Evolutionary conservation across 2,329 filamentous ascomycete genomes (phyloP).

Genomic region (Thielaviopsis cerberus): DNA sequence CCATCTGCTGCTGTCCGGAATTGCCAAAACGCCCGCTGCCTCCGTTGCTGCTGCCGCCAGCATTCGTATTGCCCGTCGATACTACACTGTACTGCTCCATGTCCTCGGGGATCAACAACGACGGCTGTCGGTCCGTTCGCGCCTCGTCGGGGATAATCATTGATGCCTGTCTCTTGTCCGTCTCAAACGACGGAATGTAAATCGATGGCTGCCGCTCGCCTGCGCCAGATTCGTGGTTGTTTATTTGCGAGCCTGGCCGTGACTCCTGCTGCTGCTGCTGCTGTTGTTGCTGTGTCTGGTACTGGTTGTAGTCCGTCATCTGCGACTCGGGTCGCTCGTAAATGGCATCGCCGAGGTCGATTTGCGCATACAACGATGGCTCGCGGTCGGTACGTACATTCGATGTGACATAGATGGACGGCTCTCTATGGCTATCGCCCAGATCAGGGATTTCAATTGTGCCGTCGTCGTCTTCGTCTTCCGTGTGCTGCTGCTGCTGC

Average conservation of each 20-base stretch:
- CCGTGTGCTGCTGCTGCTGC: neutral
- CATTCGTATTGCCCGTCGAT: neutral
- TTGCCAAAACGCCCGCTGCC: neutral
- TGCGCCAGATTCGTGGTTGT: neutral
- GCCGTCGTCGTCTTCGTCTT: slow-evolving; percentile 11
- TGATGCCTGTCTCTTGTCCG: slow-evolving; percentile 4
- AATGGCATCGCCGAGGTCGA: slow-evolving; percentile 6
- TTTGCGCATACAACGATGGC: slow-evolving; percentile 6
- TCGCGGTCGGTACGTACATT: slow-evolving; percentile 7
- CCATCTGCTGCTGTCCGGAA: neutral
- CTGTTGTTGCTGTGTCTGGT: neutral
- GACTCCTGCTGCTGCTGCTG: neutral
- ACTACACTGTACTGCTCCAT: slow-evolving; percentile 6
- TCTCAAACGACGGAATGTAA: slow-evolving; percentile 8
- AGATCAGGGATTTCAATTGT: slow-evolving; percentile 11
- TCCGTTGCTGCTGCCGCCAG: neutral
- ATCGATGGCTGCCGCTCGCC: slow-evolving; percentile 6
- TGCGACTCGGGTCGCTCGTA: slow-evolving; percentile 8
- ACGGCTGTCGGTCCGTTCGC: slow-evolving; percentile 8
- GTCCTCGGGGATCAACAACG: slow-evolving; percentile 9
- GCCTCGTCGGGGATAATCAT: slow-evolving; percentile 11
- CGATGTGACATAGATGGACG: slow-evolving; percentile 10
- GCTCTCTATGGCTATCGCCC: slow-evolving; percentile 9
- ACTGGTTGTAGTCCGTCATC: slow-evolving; percentile 5
- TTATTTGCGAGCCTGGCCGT: neutral